phyloP scores from a whole-genome alignment of 2,329 filamentous ascomycete genomes.

The Tolypocladium album region DNA sequence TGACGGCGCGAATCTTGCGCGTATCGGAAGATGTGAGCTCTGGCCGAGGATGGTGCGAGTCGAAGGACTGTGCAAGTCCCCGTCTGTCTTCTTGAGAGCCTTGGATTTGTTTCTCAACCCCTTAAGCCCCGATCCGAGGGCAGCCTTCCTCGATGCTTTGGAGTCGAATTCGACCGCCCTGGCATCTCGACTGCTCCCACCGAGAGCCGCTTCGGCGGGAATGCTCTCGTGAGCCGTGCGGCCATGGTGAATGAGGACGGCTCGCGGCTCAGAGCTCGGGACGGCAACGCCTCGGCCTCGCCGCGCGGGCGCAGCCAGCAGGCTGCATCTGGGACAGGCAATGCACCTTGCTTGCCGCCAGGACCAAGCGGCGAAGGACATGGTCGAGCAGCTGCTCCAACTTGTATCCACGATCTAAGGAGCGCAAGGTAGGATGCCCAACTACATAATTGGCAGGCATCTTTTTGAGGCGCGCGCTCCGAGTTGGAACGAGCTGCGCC shows the following conservation, averaged over 20 bases:
- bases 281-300: not conserved
- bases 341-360: not conserved
- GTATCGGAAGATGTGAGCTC: slow-evolving; percentile 41
- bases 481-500: not conserved
- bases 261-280: not conserved
- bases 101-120: slow-evolving; percentile 7
- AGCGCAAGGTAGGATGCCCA: no score
- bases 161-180: not conserved
- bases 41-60: slow-evolving; percentile 22
- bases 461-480: not conserved
- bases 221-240: not conserved
- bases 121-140: slow-evolving; percentile 5
- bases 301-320: not conserved
- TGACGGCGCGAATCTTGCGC: slow-evolving; percentile 81
- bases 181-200: not conserved
- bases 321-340: slow-evolving; percentile 1
- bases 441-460: not conserved
- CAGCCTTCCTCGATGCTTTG: not conserved
- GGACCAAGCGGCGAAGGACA: slow-evolving; percentile 4
- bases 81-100: slow-evolving; percentile 11
- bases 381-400: slow-evolving; percentile 1
- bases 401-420: not conserved
- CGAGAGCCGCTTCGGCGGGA: not conserved
- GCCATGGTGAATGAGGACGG: not conserved
- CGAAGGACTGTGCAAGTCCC: not conserved